Percentiles rank a stretch among this genome's conserved stretches.
These are phyloP conservation scores for Calcarisporium arbuscula DNA, from an alignment of 2,329 filamentous ascomycete species.

Conservation along the genomic window DNA sequence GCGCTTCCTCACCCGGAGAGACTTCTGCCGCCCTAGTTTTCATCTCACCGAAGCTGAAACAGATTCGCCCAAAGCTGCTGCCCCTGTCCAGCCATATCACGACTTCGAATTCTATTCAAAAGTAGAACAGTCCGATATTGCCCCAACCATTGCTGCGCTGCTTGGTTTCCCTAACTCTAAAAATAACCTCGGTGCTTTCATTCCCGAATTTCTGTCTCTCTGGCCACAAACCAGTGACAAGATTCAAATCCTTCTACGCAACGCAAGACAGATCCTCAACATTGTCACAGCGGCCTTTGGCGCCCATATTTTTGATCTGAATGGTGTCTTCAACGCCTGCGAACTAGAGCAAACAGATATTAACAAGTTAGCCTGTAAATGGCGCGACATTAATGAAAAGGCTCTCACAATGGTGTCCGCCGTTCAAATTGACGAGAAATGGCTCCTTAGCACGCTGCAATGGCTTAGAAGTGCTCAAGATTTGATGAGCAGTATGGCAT, in stretches of 20 bases:
- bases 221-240: slow-evolving; percentile 55
- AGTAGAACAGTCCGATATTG: slow-evolving; percentile 92
- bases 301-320: slow-evolving; percentile 32
- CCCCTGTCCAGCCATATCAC: slow-evolving; percentile 53
- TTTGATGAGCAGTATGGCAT: slow-evolving; percentile 82
- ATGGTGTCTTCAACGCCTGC: slow-evolving; percentile 28
- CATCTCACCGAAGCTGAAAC: slow-evolving; percentile 73
- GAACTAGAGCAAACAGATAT: slow-evolving; percentile 32
- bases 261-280: slow-evolving; percentile 72
- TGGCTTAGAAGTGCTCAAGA: slow-evolving; percentile 71
- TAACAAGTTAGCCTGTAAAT: slow-evolving; percentile 62
- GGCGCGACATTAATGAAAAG: slow-evolving; percentile 36
- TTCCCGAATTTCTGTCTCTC: slow-evolving; percentile 69
- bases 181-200: slow-evolving; percentile 86
- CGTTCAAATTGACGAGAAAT: slow-evolving; percentile 26
- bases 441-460: slow-evolving; percentile 37
- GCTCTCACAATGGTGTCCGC: slow-evolving; percentile 15
- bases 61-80: slow-evolving; percentile 37
- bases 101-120: slow-evolving; percentile 79
- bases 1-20: slow-evolving; percentile 87
- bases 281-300: slow-evolving; percentile 71
- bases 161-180: slow-evolving; percentile 81
- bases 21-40: slow-evolving; percentile 91
- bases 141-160: slow-evolving; percentile 79
- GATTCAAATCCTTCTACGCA: slow-evolving; percentile 64